Base-by-base conservation (phyloP, 495 filamentous ascomycete species). In the Penicillium tannophilum region DNA sequence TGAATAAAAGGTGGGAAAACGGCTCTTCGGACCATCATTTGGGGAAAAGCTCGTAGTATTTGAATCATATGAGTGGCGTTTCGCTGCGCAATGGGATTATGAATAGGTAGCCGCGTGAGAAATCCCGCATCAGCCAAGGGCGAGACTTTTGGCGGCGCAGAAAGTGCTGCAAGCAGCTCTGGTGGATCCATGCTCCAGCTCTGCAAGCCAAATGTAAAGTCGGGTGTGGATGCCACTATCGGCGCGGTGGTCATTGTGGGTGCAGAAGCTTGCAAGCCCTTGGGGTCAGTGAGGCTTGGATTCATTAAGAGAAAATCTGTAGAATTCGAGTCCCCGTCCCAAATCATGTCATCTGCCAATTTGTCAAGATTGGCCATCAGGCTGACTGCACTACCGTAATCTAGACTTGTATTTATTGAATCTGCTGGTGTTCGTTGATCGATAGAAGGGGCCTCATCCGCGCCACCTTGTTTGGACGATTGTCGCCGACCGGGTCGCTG, bases 401-500 rank as follows among this genome's bases (percentile, higher is more conserved):
- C 44, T 20, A 8, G 6, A 46, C 8, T 46, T 9, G 24, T 46
- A n/a, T 10, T 46, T 1, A 46, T n/a, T 46, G 44, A 46, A 9
- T 23, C 20, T 23, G 35, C 12, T 5, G 35, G 35, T 39, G 35
- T 39, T 39, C 35, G 35, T 39, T 12, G 10, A 3, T 39, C 35
- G 10, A 46, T 46, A 0, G 17, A 23, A 46, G 24, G 19, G 44
- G 19, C 8, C 44, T 46, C 44, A 46, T 46, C 14, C 6, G 44
- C 44, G 44, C 44, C 44, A n/a, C 17, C 17, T 46, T 46, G 44
- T 23, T 46, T 46, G 17, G 44, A 14, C 11, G 23, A n/a, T 26
- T 46, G 44, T 14, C 44, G 44, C 44, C 44, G 44, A 26, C 44
- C 44, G 44, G 44, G 17, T 46, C 44, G 44, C 44, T 46, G 44